A percentile compares a stretch with the other conserved stretches of the same genome.
Conservation (phyloP, 345 rosid species). For the Pistacia vera region DNA sequence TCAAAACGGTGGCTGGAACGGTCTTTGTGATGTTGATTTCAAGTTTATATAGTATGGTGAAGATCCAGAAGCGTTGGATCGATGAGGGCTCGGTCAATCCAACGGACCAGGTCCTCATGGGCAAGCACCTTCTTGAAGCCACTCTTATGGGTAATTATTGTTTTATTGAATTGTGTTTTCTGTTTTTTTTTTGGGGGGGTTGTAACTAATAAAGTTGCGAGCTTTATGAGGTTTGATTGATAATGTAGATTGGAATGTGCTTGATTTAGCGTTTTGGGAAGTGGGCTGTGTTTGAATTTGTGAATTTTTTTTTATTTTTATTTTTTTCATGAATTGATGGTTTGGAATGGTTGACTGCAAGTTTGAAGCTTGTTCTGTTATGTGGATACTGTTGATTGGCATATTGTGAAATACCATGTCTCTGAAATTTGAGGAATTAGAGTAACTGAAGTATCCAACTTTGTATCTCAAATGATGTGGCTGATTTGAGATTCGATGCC, state of each 20-base stretch:
- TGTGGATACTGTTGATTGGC: not conserved
- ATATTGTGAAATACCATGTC: no score
- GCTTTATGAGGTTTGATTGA: not conserved
- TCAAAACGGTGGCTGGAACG: constrained; percentile 79
- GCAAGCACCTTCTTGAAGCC: constrained; percentile 73
- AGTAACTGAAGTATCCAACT: no score
- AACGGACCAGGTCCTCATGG: constrained; percentile 88
- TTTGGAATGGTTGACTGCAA: not conserved
- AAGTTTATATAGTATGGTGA: constrained; percentile 56
- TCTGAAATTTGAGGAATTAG: no score
- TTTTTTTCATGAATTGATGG: not conserved
- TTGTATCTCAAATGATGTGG: no score
- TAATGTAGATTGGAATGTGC: constrained; percentile 6
- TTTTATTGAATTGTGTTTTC: not conserved
- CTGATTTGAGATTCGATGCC: no score
- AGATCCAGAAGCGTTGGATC: constrained; percentile 66
- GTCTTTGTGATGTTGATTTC: constrained; percentile 55
- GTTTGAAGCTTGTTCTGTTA: not conserved
- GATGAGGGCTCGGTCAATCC: constrained; percentile 66
- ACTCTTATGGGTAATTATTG: constrained; percentile 82
- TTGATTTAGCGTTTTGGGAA: constrained; percentile 6
- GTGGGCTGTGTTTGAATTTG: constrained; percentile 3
- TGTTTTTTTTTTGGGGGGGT: not conserved
- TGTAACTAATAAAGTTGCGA: not conserved
- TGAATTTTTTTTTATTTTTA: constrained; percentile 4